These are phyloP conservation scores for Brettanomyces nanus DNA, from an alignment of 805 yeast species.

Conservation along the genomic window DNA sequence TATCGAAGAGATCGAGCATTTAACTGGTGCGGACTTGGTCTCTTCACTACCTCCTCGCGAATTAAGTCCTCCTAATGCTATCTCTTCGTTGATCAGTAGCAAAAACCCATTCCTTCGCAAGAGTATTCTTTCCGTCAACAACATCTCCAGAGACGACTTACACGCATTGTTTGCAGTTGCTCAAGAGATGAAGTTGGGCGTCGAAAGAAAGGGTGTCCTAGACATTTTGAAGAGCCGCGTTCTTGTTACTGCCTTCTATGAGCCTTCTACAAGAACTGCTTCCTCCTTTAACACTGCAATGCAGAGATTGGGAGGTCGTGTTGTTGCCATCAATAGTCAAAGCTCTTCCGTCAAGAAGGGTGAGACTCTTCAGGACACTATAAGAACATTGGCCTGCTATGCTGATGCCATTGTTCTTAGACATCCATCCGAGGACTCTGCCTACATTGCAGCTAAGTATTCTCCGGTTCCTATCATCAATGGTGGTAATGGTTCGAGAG, in stretches of 20 bases:
- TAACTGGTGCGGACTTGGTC: slow-evolving; percentile 60
- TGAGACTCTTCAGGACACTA: slow-evolving; percentile 94
- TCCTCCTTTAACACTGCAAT: slow-evolving; percentile 98
- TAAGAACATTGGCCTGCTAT: slow-evolving; percentile 90
- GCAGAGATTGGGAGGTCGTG: slow-evolving; percentile 99
- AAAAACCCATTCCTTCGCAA: slow-evolving; percentile 88
- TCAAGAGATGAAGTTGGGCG: slow-evolving; percentile 94
- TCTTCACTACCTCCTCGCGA: slow-evolving; percentile 67
- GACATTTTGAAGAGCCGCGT: slow-evolving; percentile 87
- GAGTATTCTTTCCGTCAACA: slow-evolving; percentile 81
- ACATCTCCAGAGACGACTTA: slow-evolving; percentile 79
- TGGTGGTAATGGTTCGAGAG: slow-evolving; percentile 97
- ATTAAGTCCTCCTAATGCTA: slow-evolving; percentile 69
- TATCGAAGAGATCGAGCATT: slow-evolving; percentile 34
- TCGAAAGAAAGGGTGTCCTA: slow-evolving; percentile 91
- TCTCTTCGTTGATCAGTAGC: slow-evolving; percentile 65
- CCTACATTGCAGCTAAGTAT: slow-evolving; percentile 89
- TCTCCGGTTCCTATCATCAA: slow-evolving; percentile 96
- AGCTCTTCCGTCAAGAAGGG: slow-evolving; percentile 97
- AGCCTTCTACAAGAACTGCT: slow-evolving; percentile 96
- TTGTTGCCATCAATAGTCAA: slow-evolving; percentile 74
- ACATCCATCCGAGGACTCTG: slow-evolving; percentile 90
- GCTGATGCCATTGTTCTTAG: slow-evolving; percentile 95
- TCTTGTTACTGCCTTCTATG: slow-evolving; percentile 92
- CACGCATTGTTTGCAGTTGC: slow-evolving; percentile 94